Evolutionary conservation across 2,329 filamentous ascomycete genomes (phyloP), one percentile per base, ranked within the genome.

Genomic region (Colletotrichum sp.): DNA sequence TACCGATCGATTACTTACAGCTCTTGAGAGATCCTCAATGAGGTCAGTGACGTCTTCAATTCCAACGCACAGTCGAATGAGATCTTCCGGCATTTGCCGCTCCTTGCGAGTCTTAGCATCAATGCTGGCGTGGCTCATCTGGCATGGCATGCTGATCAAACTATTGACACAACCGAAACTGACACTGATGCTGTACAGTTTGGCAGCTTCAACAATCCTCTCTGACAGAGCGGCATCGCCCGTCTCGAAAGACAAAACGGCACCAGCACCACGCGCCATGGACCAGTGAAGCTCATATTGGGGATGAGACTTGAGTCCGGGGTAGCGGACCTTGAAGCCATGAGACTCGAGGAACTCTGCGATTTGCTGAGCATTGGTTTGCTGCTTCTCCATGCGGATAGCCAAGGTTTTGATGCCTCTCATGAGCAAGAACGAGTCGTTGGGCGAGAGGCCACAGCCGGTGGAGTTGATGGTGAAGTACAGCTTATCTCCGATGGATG

Each of bases 51-150:
- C 92, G 85, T 99, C 97, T 85, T 99, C 97, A 81, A 99, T 99
- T 62, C 97, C 97, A 60, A 99, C 96, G 82, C 97, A 99, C 71
- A 99, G 86, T 72, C 97, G 91, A 81, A 99, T 99, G 76, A 99
- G 94, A 84, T 99, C 97, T 86, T 99, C 97, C 13, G 97, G 97
- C 93, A 99, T 94, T 79, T 96, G 93, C 78, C 96, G 91, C 87
- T 98, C 96, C 81, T 92, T 90, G 80, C 97, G 90, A 69, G 96
- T 99, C 88, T 98, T 98, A 75, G 96, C 95, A 83, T 99, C 97
- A 82, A 99, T 99, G 83, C 95, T 98, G 52, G 97, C 97, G 86
- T 99, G 97, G 86, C 96, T 99, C 98, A 99, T 99, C 82, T 96
- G 96, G 87, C 97, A 99, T 10, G 97, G 96, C 96, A 99, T 98